Conservation (phyloP, 169 alveolate species). For the Babesia bovis region DNA sequence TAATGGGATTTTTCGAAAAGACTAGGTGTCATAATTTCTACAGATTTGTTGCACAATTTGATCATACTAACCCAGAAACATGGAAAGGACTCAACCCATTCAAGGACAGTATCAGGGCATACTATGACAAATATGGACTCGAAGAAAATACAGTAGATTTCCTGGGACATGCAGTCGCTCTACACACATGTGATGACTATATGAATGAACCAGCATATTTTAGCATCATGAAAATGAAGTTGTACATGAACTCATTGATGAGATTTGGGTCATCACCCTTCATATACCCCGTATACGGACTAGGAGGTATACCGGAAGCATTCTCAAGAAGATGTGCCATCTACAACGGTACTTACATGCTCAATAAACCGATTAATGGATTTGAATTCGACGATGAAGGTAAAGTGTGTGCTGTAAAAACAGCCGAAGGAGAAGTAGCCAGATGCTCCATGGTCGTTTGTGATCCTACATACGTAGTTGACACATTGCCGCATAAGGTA, state of each 20-base stretch:
- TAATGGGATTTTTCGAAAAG: slow-evolving; percentile 96
- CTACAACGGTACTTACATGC: slow-evolving; percentile 96
- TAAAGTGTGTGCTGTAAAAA: slow-evolving; percentile 88
- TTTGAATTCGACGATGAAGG: slow-evolving; percentile 88
- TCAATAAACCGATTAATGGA: slow-evolving; percentile 90
- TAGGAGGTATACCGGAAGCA: slow-evolving; percentile 98
- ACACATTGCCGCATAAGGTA: slow-evolving; percentile 68
- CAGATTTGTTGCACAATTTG: slow-evolving; percentile 87
- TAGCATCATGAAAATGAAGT: slow-evolving; percentile 89
- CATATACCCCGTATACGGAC: slow-evolving; percentile 97
- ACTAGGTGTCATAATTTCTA: slow-evolving; percentile 94
- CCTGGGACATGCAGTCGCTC: slow-evolving; percentile 97
- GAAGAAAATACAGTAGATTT: slow-evolving; percentile 96
- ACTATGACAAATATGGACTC: slow-evolving; percentile 87
- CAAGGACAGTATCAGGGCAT: slow-evolving; percentile 84
- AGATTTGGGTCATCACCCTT: slow-evolving; percentile 97
- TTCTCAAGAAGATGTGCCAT: slow-evolving; percentile 94
- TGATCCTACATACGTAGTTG: slow-evolving; percentile 91
- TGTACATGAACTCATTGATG: slow-evolving; percentile 92
- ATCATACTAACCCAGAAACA: slow-evolving; percentile 85
- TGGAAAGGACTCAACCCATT: slow-evolving; percentile 88
- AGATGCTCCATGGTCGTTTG: slow-evolving; percentile 91
- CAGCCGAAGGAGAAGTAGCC: slow-evolving; percentile 89
- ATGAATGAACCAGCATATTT: slow-evolving; percentile 87
- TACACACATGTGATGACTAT: slow-evolving; percentile 92